Evolutionary conservation across 257 asterid genomes (phyloP).

Genomic region (Fraxinus quadrangulata): DNA sequence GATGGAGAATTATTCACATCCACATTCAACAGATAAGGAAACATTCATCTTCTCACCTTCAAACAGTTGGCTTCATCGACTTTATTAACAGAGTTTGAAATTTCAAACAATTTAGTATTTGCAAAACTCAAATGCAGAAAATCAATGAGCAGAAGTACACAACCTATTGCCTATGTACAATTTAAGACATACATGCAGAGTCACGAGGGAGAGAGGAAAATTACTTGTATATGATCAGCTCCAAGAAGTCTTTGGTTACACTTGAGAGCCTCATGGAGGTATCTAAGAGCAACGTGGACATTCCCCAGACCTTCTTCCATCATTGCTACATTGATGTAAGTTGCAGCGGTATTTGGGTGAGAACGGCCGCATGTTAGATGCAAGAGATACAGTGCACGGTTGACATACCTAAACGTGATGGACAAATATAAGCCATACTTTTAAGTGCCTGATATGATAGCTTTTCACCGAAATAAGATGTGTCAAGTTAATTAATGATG

Average conservation of each 20-base stretch:
- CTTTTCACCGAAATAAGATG: not conserved
- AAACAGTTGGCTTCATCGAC: not conserved
- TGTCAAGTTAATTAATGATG: not conserved
- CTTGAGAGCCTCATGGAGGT: slow-evolving; percentile 84
- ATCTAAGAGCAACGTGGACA: slow-evolving; percentile 78
- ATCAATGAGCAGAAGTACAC: not conserved
- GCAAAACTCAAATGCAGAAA: not conserved
- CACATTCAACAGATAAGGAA: slow-evolving; percentile 1
- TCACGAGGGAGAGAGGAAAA: slow-evolving; percentile 22
- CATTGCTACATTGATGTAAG: slow-evolving; percentile 81
- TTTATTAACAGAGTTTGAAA: slow-evolving; percentile 1
- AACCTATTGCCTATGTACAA: not conserved
- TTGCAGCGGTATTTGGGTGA: slow-evolving; percentile 84
- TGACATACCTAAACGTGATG: slow-evolving; percentile 64
- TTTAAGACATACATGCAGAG: not conserved
- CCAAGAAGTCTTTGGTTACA: slow-evolving; percentile 85
- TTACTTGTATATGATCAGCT: slow-evolving; percentile 79
- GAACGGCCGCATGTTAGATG: slow-evolving; percentile 81
- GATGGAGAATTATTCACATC: not conserved
- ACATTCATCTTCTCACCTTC: not conserved
- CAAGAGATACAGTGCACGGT: slow-evolving; percentile 77
- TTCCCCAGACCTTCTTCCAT: slow-evolving; percentile 90
- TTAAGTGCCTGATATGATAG: not conserved
- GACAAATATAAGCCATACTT: slow-evolving; percentile 27
- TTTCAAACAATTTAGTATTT: not conserved